Evolutionary conservation across 1,139 yeast species (phyloP), one percentile per base, ranked within the genome.

Genomic region (Pichia sp.): DNA sequence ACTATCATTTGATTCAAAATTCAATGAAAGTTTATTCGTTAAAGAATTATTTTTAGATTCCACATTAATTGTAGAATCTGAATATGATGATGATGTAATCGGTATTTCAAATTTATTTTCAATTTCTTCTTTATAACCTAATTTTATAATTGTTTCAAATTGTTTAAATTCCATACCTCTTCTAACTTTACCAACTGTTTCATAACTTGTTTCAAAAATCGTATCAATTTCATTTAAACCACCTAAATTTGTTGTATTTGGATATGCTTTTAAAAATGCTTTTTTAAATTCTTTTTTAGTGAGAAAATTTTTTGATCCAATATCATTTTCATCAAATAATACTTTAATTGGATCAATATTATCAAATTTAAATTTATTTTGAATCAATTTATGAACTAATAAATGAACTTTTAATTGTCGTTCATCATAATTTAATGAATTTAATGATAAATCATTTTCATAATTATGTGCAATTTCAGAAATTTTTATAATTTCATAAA

Each of bases 231-330:
- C 64, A 34, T 53, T 53, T 1, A 53, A 48, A 39, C 56, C 56
- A 1, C 39, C 48, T 6, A 44, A 45, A 3, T 46, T 39, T 32
- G 58, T 45, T 6, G 55, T 51, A 8, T 36, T 37, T 1, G 64
- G 64, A 44, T 60, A 60, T 43, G 76, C 62, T 32, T 10, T 36
- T 73, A 8, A 90, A 86, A 59, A 89, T 86, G 66, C 66, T 30
- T 66, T 66, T 58, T 83, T 81, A 63, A 36, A 78, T 18, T 18
- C 18, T 18, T 18, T 18, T 18, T 18, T 18, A 18, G 18, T 10
- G 26, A 73, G 8, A 90, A 86, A 59, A 89, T 86, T 30, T 66
- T 66, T 58, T 83, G 81, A 63, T 3, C 76, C 79, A 2, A 46
- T 50, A 47, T 63, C 66, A 43, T 54, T 53, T 35, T 52, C 52